Evolutionary conservation across 768 basidiomycete species (phyloP), one percentile per base, ranked within the genome.

Genomic region (Collybia nuda): DNA sequence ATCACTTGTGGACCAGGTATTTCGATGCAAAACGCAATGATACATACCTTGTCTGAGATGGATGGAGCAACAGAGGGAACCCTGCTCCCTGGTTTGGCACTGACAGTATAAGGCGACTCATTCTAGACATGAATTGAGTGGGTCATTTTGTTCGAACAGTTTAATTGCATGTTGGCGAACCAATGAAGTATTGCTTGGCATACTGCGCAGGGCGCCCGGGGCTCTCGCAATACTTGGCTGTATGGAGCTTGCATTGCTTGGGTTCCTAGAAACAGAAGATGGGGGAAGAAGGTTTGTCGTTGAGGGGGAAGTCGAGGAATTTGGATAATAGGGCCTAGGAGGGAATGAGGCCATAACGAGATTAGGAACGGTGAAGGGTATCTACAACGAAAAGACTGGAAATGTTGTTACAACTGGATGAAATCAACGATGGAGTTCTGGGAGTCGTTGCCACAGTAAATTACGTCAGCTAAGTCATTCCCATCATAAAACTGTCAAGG

Each of bases 1-100:
- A 44, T n/a, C n/a, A n/a, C n/a, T n/a, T n/a, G n/a, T n/a, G n/a
- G n/a, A 56, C 21, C 49, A 22, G 44, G 35, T 42, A 42, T 44
- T 38, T 44, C n/a, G 17, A 11, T 44, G 41, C 44, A 36, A 18
- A 7, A 41, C 28, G 36, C 43, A 46, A 22, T 44, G 44, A 40
- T 14, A 54, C 67, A 38, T 53, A 71, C 84, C 72, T 86, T 85
- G 61, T 86, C 79, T 24, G 83, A 81, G 52, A 85, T 75, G 18
- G 81, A 84, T 11, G 68, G 70, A 18, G 56, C 57, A 6, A 60
- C 47, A 14, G 66, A 53, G 47, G 65, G 49, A 37, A 54, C 46
- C 55, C 59, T 53, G 61, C 60, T 62, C 41, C 69, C 63, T 37
- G n/a, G 45, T 50, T 63, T 38, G 53, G 63, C 67, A 60, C 62